Base-by-base conservation (phyloP, 2,329 filamentous ascomycete species). In the Lasiodiplodia hormozganensis region DNA sequence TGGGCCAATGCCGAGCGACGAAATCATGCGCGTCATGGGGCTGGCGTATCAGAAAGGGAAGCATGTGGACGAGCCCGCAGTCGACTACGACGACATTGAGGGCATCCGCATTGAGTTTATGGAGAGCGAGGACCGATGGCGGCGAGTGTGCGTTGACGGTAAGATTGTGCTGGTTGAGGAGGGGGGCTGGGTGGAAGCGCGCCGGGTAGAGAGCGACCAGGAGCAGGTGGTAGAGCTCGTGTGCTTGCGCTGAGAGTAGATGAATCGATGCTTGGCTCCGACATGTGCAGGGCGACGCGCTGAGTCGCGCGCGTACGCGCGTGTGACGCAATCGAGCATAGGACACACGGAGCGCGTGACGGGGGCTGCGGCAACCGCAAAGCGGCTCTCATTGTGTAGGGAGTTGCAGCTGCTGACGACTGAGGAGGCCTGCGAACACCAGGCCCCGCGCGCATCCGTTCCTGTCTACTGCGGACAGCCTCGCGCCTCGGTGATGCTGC, bases 81-180 rank as follows among this genome's bases (percentile, higher is more conserved):
- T 97, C 0, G 85, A 85, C 0, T 97, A 97, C 76, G 87, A 91
- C 21, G 85, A 88, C 66, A 85, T 96, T 7, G 87, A 91, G 2
- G 87, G 87, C 64, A 72, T 97, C 21, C 84, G 81, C 69, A 88
- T 97, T 57, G 85, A 87, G 18, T 89, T 93, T 43, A 56, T 67
- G 8, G 92, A 96, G 74, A 82, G 87, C 18, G 88, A 93, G n/a
- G 83, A 82, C 0, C 83, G 89, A 65, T 97, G 94, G 94, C 85
- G 95, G 70, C 88, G 94, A 75, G 87, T 97, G 16, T 98, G 95
- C 77, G 85, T 98, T n/a, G 95, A 98, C 78, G 95, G 95, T 3
- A 93, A 91, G 65, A 96, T 97, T 74, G 88, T 97, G 3, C 86
- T 88, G 69, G 82, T 97, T 0, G 90, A 91, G 23, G 78, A 84